Base-by-base conservation (phyloP, 768 basidiomycete species). In the Xerocomellus chrysenteron region DNA sequence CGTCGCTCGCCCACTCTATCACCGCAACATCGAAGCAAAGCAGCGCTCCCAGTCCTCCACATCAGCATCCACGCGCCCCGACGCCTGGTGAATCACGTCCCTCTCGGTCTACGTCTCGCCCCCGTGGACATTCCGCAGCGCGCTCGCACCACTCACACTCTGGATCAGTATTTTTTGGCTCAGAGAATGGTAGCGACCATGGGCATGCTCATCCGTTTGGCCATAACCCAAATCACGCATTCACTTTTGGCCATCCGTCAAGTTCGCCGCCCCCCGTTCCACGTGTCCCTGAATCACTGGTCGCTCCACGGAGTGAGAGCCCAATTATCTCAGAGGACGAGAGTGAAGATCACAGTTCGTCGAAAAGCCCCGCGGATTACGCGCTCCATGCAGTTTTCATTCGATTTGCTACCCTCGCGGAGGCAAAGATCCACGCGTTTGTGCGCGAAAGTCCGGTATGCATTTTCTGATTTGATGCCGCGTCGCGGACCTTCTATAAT, bases 371-470 rank as follows among this genome's bases (percentile, higher is more conserved):
- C 2, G 86, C 88, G 0, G 94, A 95, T 64, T 94, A 89, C 63
- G 94, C 94, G 2, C 74, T 95, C 13, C 90, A 92, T 66, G 90
- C 92, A 0, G 82, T 95, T 7, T 94, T 95, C 68, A 90, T 92
- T 41, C 86, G 89, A 3, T 95, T 95, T 63, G 90, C 89, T 10
- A 81, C 86, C 1, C 76, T 82, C 5, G 90, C 91, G 2, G 92
- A 96, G 71, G 76, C 75, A 30, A 92, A 92, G 65, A 87, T 95
- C n/a, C 83, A 87, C 12, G 69, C 73, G 4, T 92, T 93, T 65
- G 76, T 94, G 52, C 82, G 81, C 11, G 80, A 86, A 56, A 78
- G 81, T 41, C 69, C 88, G 62, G 92, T 93, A 63, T 63, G 88
- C 72, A 5, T 55, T n/a, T 52, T 53, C 19, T 32, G 28, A 37